A percentile compares a stretch with the other conserved stretches of the same genome.
Conservation (phyloP, 352 stramenopile genomes). For the Globisporangium alternatum region DNA sequence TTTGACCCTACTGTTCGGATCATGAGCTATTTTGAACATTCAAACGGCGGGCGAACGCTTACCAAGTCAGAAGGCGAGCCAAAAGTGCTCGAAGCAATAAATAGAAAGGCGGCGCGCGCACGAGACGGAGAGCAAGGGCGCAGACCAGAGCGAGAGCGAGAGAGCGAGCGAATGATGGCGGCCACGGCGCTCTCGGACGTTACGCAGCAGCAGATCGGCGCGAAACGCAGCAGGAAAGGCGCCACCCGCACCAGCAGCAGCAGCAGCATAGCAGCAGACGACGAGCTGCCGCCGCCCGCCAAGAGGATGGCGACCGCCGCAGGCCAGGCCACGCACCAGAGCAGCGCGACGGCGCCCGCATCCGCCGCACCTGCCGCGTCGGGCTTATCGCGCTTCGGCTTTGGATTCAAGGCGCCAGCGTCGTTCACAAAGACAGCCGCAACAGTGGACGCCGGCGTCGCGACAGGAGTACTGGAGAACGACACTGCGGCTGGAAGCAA, state of each 20-base stretch:
- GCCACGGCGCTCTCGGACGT: slow-evolving; percentile 10
- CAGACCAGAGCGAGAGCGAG: neutral
- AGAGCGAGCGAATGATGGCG: neutral
- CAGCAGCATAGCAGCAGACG: neutral
- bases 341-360: slow-evolving; percentile 10
- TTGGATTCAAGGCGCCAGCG: slow-evolving; percentile 27
- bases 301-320: slow-evolving; percentile 15
- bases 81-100: slow-evolving; percentile 22
- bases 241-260: slow-evolving; percentile 7
- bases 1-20: neutral
- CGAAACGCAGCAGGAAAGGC: slow-evolving; percentile 17
- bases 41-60: neutral
- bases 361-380: neutral
- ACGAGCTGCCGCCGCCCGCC: slow-evolving; percentile 6
- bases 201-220: slow-evolving; percentile 10
- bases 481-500: slow-evolving; percentile 16
- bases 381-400: slow-evolving; percentile 26
- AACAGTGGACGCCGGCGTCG: neutral
- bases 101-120: slow-evolving; percentile 11
- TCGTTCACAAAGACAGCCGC: slow-evolving; percentile 10
- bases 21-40: slow-evolving; percentile 4
- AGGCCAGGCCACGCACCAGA: slow-evolving; percentile 8
- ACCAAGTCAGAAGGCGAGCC: neutral
- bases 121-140: neutral
- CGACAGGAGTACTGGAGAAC: neutral